phyloP scores from a whole-genome alignment of 2,329 filamentous ascomycete species.

The Fusarium poae region DNA sequence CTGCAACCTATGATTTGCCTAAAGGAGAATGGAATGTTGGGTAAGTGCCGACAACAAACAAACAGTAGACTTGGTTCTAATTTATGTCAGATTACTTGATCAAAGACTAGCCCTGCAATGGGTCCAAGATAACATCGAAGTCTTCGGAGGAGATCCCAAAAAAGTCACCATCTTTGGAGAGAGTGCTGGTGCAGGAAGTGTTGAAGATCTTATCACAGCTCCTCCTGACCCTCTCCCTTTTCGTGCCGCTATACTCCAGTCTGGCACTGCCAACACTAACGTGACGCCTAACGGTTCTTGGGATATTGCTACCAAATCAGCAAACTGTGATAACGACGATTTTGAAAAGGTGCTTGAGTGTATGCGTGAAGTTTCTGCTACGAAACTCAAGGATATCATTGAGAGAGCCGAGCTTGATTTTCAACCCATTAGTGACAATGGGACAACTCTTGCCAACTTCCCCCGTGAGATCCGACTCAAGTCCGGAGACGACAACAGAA shows the following conservation, averaged over 20 bases:
- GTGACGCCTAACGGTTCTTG: constrained; percentile 27
- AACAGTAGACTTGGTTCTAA: not conserved
- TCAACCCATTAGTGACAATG: constrained; percentile 40
- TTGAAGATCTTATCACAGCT: constrained; percentile 51
- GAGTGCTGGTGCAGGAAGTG: constrained; percentile 69
- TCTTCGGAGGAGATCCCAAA: constrained; percentile 61
- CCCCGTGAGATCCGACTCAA: constrained; percentile 25
- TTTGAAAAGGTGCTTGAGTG: constrained; percentile 34
- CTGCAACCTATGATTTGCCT: constrained; percentile 47
- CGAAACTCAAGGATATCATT: constrained; percentile 29
- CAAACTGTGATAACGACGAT: constrained; percentile 24
- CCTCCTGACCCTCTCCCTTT: constrained; percentile 50
- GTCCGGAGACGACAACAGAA: constrained; percentile 4
- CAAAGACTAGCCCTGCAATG: constrained; percentile 64
- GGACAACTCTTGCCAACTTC: constrained; percentile 39
- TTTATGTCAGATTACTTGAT: constrained; percentile 31
- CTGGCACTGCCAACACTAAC: constrained; percentile 31
- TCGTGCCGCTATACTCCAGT: constrained; percentile 48
- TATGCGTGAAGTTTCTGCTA: constrained; percentile 42
- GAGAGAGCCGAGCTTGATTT: constrained; percentile 42
- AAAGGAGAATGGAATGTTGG: constrained; percentile 40
- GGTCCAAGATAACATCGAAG: constrained; percentile 63
- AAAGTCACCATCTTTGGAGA: constrained; percentile 67
- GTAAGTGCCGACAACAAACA: constrained; percentile 8
- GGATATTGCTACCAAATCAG: constrained; percentile 17